These are phyloP conservation scores for Chalciporus pseudorubinellus DNA, from an alignment of 768 basidiomycete genomes.

Conservation along the genomic window DNA sequence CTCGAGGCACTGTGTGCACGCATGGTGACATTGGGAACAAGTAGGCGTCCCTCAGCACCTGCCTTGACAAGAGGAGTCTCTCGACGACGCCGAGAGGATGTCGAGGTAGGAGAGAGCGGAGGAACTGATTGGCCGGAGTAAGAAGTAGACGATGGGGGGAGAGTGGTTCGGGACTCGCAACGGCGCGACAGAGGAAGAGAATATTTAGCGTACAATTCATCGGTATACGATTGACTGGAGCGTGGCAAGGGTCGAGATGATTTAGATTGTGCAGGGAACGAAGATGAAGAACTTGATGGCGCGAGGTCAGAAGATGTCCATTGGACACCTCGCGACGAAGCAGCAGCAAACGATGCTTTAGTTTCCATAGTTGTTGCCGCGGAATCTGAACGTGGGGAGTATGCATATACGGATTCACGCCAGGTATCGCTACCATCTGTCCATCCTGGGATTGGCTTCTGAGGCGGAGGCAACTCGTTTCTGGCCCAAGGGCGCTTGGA, in stretches of 20 bases:
- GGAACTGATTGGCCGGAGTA: conserved; percentile 37
- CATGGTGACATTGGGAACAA: conserved; percentile 47
- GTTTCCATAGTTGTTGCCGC: conserved; percentile 28
- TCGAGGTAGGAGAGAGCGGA: conserved; percentile 35
- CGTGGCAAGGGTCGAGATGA: conserved; percentile 23
- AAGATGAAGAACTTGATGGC: no score
- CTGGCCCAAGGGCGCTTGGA: conserved; percentile 37
- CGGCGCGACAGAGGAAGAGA: conserved; percentile 56
- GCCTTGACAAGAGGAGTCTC: conserved; percentile 57
- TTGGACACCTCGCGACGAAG: conserved; percentile 50
- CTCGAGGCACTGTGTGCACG: conserved; percentile 33
- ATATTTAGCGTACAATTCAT: conserved; percentile 56
- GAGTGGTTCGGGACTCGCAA: conserved; percentile 47
- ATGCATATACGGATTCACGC: no score
- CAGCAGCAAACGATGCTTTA: conserved; percentile 47
- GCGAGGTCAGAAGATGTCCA: conserved; percentile 44
- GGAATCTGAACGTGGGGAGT: conserved; percentile 41
- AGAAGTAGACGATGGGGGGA: conserved; percentile 35
- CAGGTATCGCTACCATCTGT: conserved; percentile 62
- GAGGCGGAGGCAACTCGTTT: conserved; percentile 33
- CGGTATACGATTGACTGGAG: conserved; percentile 34
- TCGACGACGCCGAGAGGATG: conserved; percentile 37
- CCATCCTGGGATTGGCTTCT: conserved; percentile 60
- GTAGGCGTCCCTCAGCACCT: conserved; percentile 62
- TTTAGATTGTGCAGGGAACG: conserved; percentile 23